Evolutionary conservation across 2,329 filamentous ascomycete genomes (phyloP).

Genomic region (Beauveria medogensis): DNA sequence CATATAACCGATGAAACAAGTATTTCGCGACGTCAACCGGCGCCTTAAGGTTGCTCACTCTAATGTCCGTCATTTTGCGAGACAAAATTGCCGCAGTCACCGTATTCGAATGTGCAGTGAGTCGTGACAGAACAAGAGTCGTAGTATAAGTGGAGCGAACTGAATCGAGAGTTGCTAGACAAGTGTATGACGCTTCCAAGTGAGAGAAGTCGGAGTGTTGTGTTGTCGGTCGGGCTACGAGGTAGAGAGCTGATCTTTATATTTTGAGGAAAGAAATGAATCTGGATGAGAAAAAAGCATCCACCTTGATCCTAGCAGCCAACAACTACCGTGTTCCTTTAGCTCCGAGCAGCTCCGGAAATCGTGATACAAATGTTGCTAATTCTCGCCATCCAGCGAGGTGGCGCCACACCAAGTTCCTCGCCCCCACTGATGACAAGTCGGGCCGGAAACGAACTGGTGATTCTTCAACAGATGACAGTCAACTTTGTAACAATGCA

Average conservation of each 20-base stretch:
- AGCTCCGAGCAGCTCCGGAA: neutral
- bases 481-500: neutral
- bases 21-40: constrained; percentile 58
- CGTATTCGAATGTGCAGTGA: neutral
- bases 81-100: constrained; percentile 10
- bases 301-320: neutral
- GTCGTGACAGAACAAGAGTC: neutral
- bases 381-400: neutral
- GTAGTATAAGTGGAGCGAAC: neutral
- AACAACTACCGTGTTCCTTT: neutral
- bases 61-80: constrained; percentile 27
- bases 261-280: neutral
- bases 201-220: neutral
- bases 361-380: constrained; percentile 1
- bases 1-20: constrained; percentile 55
- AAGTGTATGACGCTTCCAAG: neutral
- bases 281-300: neutral
- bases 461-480: neutral
- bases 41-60: constrained; percentile 35
- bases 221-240: neutral
- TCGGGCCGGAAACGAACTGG: neutral
- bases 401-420: neutral
- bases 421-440: constrained; percentile 1
- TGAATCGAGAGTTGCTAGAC: constrained; percentile 12
- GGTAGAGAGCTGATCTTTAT: neutral